Evolutionary conservation across 768 basidiomycete genomes (phyloP).

Genomic region (Trametopsis cervina): DNA sequence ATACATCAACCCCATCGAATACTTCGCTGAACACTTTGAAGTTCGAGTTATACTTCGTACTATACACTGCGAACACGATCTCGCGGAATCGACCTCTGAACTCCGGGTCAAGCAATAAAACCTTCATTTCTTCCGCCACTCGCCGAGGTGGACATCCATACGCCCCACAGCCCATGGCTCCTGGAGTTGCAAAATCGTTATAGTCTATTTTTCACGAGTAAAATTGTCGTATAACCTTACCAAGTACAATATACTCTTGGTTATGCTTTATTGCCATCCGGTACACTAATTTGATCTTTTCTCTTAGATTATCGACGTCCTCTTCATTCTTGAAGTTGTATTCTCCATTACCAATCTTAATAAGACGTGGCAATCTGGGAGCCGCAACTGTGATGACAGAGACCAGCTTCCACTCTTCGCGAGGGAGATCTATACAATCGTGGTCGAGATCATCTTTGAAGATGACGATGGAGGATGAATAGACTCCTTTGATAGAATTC

Average conservation of each 20-base stretch:
- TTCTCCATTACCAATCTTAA: conserved; percentile 17
- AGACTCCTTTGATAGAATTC: conserved; percentile 33
- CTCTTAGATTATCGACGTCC: conserved; percentile 30
- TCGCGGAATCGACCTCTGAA: conserved; percentile 36
- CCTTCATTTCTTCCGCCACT: conserved; percentile 37
- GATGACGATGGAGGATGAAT: conserved; percentile 39
- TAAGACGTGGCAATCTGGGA: conserved; percentile 27
- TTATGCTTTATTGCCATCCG: conserved; percentile 35
- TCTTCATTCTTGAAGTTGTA: conserved; percentile 14
- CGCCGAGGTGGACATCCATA: conserved; percentile 34
- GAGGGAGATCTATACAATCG: conserved; percentile 29
- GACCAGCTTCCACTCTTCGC: conserved; percentile 28
- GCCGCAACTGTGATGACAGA: conserved; percentile 43
- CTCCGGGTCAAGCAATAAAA: conserved; percentile 32
- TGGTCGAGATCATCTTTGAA: conserved; percentile 42
- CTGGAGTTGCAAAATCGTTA: conserved; percentile 18
- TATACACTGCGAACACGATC: conserved; percentile 38
- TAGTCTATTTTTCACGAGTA: background rate
- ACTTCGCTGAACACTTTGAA: conserved; percentile 32
- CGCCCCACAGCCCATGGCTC: conserved; percentile 40
- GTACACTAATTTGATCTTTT: conserved; percentile 37
- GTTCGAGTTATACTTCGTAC: conserved; percentile 25
- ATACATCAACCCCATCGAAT: conserved; percentile 22
- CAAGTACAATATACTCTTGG: conserved; percentile 32
- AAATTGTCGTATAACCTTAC: conserved; percentile 22